Conservation (phyloP, 495 filamentous ascomycete species). For the Rostrohypoxylon terebratum region DNA sequence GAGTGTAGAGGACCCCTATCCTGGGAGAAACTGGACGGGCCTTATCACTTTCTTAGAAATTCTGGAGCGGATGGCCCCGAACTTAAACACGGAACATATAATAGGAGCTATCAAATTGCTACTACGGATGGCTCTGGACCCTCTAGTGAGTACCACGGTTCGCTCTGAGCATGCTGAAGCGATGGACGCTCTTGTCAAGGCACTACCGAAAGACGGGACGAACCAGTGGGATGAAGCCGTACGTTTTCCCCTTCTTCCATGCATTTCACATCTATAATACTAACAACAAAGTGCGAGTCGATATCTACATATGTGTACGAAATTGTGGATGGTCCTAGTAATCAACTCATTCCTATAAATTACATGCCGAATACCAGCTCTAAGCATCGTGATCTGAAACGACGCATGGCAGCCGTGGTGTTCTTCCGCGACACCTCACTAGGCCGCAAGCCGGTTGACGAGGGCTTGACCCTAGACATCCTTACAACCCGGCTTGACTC, state of each 20-base stretch:
- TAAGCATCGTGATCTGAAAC: constrained; percentile 70
- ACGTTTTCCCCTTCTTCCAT: constrained; percentile 24
- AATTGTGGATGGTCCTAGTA: constrained; percentile 60
- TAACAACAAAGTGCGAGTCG: constrained; percentile 60
- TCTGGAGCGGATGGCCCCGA: constrained; percentile 47
- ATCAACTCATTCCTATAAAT: constrained; percentile 71
- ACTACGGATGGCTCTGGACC: constrained; percentile 72
- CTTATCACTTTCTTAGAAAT: constrained; percentile 53
- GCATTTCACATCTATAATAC: constrained; percentile 30
- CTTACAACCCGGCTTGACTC: constrained; percentile 66
- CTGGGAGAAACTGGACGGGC: constrained; percentile 50
- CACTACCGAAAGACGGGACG: constrained; percentile 26
- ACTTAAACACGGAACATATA: constrained; percentile 37
- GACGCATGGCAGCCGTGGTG: constrained; percentile 79
- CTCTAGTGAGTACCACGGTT: constrained; percentile 59
- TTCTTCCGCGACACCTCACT: constrained; percentile 66
- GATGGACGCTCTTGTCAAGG: constrained; percentile 39
- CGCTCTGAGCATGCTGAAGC: constrained; percentile 51
- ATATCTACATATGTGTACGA: constrained; percentile 65
- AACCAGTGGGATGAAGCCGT: constrained; percentile 47
- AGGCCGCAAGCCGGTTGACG: constrained; percentile 57
- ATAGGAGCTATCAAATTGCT: constrained; percentile 57
- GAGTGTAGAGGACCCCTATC: constrained; percentile 47
- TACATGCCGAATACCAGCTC: constrained; percentile 66
- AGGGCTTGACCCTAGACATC: constrained; percentile 62